Conservation (phyloP, 768 basidiomycete species). For the Mycena venus region DNA sequence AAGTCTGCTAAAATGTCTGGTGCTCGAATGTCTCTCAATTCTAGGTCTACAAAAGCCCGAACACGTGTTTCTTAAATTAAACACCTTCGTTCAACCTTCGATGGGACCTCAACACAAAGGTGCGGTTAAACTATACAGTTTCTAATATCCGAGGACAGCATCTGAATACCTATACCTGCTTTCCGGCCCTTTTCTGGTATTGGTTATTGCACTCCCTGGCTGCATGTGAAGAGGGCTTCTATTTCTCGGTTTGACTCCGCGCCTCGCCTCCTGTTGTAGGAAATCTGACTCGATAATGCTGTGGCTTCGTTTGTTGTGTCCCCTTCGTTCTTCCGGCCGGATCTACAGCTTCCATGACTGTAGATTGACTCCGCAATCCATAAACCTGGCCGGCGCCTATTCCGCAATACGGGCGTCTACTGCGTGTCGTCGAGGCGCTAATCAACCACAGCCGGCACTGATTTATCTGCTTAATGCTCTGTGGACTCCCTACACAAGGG, state of each 20-base stretch:
- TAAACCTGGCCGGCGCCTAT: conserved; percentile 7
- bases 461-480: not conserved
- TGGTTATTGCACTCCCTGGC: not conserved
- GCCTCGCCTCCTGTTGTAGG: not conserved
- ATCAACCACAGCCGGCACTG: conserved; percentile 3
- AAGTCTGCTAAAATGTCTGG: not conserved
- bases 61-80: conserved; percentile 31
- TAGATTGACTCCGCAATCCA: not conserved
- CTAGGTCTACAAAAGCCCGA: not conserved
- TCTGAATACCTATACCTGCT: conserved; percentile 1
- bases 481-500: not conserved
- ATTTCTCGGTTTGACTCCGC: conserved; percentile 7
- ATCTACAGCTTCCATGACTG: not conserved
- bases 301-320: not conserved
- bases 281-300: conserved; percentile 19
- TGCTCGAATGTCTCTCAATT: not conserved
- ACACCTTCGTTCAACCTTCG: conserved; percentile 29
- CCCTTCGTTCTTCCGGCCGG: not conserved
- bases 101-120: conserved; percentile 21
- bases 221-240: not conserved
- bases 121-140: conserved; percentile 24
- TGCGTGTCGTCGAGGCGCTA: conserved; percentile 6
- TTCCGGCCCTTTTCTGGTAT: not conserved
- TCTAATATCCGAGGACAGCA: conserved; percentile 24
- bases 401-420: not conserved